Conservation (phyloP, 192 early-diverging fungal species). For the Umbelopsis sp. region DNA sequence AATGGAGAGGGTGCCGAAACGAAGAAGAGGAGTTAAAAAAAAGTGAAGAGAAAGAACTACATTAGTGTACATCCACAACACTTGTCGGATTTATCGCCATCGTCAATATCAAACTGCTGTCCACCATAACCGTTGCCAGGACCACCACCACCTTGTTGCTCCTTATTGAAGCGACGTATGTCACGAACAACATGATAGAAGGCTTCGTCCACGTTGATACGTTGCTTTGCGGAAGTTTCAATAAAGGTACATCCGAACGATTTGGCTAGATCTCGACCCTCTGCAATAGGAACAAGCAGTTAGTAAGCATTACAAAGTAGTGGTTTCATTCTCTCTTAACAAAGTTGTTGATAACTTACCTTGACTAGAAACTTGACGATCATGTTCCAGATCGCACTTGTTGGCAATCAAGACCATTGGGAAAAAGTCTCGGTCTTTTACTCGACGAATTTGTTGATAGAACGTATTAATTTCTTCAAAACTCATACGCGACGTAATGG, state of each 20-base stretch:
- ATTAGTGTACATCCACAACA: slow-evolving; percentile 30
- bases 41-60: not conserved
- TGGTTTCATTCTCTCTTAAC: not conserved
- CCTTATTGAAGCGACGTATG: slow-evolving; percentile 80
- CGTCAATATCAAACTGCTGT: slow-evolving; percentile 15
- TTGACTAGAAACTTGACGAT: slow-evolving; percentile 76
- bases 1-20: not conserved
- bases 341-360: not conserved
- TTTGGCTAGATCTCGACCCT: slow-evolving; percentile 82
- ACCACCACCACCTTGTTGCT: slow-evolving; percentile 43
- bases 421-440: slow-evolving; percentile 90
- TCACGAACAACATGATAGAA: slow-evolving; percentile 85
- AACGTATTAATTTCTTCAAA: slow-evolving; percentile 92
- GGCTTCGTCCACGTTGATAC: slow-evolving; percentile 90
- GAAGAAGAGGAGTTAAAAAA: not conserved
- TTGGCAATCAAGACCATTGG: slow-evolving; percentile 90
- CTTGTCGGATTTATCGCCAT: not conserved
- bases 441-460: slow-evolving; percentile 89
- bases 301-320: not conserved
- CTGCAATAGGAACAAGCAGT: slow-evolving; percentile 34
- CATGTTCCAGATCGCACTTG: slow-evolving; percentile 84
- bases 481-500: slow-evolving; percentile 87
- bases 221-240: slow-evolving; percentile 85
- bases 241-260: slow-evolving; percentile 79
- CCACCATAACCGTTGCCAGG: slow-evolving; percentile 1